A percentile compares a stretch with the other conserved stretches of the same genome.
These are phyloP conservation scores for Colletotrichum godetiae DNA, from an alignment of 2,329 filamentous ascomycete species.

Conservation along the genomic window DNA sequence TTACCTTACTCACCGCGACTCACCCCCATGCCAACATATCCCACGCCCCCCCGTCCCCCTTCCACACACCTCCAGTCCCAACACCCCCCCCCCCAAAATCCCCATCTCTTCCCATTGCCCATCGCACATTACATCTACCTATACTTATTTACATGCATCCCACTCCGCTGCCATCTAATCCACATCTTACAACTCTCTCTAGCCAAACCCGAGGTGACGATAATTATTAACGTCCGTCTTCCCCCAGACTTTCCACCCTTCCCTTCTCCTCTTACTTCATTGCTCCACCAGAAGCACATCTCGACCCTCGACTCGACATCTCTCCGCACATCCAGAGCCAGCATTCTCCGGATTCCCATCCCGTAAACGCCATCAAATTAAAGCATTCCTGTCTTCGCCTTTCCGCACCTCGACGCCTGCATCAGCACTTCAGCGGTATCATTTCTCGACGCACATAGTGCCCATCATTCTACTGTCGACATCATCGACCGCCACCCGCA, in stretches of 20 bases:
- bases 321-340: slow-evolving; percentile 22
- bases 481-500: slow-evolving; percentile 8
- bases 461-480: not conserved
- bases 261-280: slow-evolving; percentile 32
- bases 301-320: slow-evolving; percentile 3
- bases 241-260: slow-evolving; percentile 37
- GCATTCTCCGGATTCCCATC: slow-evolving; percentile 18
- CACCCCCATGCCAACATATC: slow-evolving; percentile 18
- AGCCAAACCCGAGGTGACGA: slow-evolving; percentile 29
- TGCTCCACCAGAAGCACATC: slow-evolving; percentile 32
- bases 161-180: slow-evolving; percentile 34
- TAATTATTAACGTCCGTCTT: slow-evolving; percentile 36
- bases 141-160: slow-evolving; percentile 33
- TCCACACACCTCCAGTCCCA: not conserved
- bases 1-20: slow-evolving; percentile 34
- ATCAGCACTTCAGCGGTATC: not conserved
- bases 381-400: slow-evolving; percentile 21
- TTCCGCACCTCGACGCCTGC: not conserved
- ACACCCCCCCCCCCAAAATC: slow-evolving; percentile 13
- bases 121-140: slow-evolving; percentile 32
- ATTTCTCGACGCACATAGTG: not conserved
- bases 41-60: not conserved
- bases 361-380: slow-evolving; percentile 15
- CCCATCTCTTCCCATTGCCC: slow-evolving; percentile 20
- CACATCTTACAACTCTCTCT: slow-evolving; percentile 27